Evolutionary conservation across 108 stramenopile species (phyloP), one percentile per base, ranked within the genome.

Genomic region (Cyclotella baltica): DNA sequence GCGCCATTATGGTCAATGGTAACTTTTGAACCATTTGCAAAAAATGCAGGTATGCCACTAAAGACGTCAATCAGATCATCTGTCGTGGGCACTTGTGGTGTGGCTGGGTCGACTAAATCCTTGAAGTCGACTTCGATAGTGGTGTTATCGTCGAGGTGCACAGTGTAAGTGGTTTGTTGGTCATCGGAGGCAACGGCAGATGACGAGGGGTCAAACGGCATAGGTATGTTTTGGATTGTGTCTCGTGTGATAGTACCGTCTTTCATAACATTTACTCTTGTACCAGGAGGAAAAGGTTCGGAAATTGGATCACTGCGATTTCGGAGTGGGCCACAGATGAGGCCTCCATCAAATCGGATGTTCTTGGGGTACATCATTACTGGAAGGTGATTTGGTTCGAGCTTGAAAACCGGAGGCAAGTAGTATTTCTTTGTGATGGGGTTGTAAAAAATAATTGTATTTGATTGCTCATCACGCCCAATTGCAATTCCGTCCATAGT

Each of bases 401-500:
- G 70, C 30, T 59, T 59, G 36, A 59, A 71, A 0, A 29, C 36
- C 0, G 53, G 25, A 3, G 72, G 61, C 2, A 29, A 11, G 29
- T 63, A 73, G 28, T 62, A 73, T 1, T 0, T 29, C 10, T 48
- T 46, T 23, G 62, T 73, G 30, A 62, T 2, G 0, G 72, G 72
- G 43, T 67, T 57, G 40, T 67, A 75, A 22, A 75, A 75, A 2
- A 28, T 15, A 28, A 75, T 67, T 0, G 62, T 52, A 47, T 74
- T 74, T 3, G 74, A 43, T 29, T 43, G 55, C 1, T 66, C 65
- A 40, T 40, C 36, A 9, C 65, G 33, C 20, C 65, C 65, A 18
- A 75, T 29, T 0, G 74, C 74, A 46, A 67, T 75, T 2, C 74
- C 74, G 38, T 47, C 72, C 0, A 73, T 3, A 2, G 75, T 68